A percentile compares a stretch with the other conserved stretches of the same genome.
phyloP scores from a whole-genome alignment of 306 rosid species.

The Trifolium dubium region DNA sequence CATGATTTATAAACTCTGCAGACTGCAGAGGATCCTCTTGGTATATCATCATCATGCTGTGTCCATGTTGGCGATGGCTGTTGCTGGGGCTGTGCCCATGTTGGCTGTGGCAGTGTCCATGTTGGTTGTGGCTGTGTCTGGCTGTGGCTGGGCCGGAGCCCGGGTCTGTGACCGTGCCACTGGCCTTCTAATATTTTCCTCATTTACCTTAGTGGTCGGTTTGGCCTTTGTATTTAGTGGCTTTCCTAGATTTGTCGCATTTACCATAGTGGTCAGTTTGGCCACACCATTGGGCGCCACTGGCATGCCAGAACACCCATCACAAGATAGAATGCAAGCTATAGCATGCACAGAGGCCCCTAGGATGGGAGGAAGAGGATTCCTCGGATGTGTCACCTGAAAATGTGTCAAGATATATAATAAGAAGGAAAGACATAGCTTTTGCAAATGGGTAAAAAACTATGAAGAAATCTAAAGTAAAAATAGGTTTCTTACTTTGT shows the following conservation, averaged over 20 bases:
- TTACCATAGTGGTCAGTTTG: conserved; percentile 47
- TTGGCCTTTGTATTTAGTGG: not conserved
- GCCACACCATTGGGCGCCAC: conserved; percentile 42
- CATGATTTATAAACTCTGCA: conserved; percentile 29
- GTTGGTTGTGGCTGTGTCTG: not conserved
- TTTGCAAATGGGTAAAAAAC: conserved; percentile 29
- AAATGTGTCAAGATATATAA: conserved; percentile 39
- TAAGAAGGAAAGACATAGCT: not conserved
- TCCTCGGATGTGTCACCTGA: conserved; percentile 70
- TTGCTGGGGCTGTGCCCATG: not conserved
- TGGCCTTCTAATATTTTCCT: conserved; percentile 37
- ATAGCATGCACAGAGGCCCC: conserved; percentile 62
- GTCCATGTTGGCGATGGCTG: not conserved
- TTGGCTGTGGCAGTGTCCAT: not conserved
- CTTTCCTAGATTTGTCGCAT: conserved; percentile 42
- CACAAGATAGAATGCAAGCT: conserved; percentile 65
- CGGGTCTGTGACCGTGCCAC: too few species aligned
- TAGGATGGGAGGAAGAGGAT: conserved; percentile 69
- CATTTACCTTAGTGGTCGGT: conserved; percentile 49
- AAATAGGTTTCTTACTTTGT: conserved; percentile 56
- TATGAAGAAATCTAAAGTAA: not conserved
- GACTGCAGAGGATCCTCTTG: conserved; percentile 41
- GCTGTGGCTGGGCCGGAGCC: not conserved
- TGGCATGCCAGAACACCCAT: conserved; percentile 63
- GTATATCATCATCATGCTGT: conserved; percentile 35